Evolutionary conservation across 2,329 filamentous ascomycete species (phyloP), one percentile per base, ranked within the genome.

Genomic region (Blumeriella jaapii): DNA sequence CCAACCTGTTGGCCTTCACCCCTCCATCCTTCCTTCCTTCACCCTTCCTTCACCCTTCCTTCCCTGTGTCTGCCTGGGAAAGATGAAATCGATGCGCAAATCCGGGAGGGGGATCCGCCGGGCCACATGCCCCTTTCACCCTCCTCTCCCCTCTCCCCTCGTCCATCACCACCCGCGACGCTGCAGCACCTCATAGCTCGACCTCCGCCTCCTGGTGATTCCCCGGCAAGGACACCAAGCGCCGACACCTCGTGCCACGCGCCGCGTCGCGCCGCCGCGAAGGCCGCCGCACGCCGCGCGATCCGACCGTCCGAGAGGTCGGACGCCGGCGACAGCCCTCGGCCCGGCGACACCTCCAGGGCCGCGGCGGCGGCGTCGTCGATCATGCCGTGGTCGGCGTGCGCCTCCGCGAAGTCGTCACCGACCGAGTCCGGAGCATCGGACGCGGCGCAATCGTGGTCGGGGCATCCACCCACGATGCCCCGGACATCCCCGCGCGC

Each of bases 201-300:
- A 57, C 36, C 39, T 66, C 63, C 30, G 56, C 51, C 35, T 59
- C 50, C 0, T 54, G 52, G 49, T 65, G 61, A 40, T 62, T 62
- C 45, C 59, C 55, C 2, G 57, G 55, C 5, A 58, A 55, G 16
- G 63, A 67, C 18, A 64, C 51, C 17, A 68, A 48, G n/a, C n/a
- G n/a, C n/a, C 3, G 60, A 51, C n/a, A 59, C 44, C 14, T 56
- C 49, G 29, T 53, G 50, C 61, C 63, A 65, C 8, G 56, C 63
- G 7, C 58, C 57, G 43, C 56, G 59, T 7, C 51, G 55, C 12
- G 56, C 62, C 16, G 61, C 61, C 12, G 56, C 46, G 34, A 60
- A 69, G 15, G 57, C 62, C 34, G 48, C 55, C 22, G 18, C 36
- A 6, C 46, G 22, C 19, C 36, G 32, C 12, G 24, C 29, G 3